Evolutionary conservation across 108 stramenopile species (phyloP).

Genomic region (Nitzschia putrida): DNA sequence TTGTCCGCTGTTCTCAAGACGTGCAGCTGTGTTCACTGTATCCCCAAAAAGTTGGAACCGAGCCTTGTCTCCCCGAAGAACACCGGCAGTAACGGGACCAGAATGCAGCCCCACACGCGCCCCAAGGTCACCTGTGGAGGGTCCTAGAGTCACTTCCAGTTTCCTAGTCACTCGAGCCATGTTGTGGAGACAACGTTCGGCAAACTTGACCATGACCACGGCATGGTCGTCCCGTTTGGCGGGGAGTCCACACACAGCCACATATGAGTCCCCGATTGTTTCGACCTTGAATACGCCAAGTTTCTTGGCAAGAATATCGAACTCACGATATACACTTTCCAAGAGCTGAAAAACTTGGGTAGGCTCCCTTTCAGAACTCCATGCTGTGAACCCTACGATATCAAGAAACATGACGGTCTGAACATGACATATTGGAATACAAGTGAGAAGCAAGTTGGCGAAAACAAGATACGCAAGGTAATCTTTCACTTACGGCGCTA

Average conservation of each 20-base stretch:
- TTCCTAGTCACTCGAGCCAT: conserved; percentile 6
- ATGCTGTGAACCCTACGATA: conserved; percentile 15
- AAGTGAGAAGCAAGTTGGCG: no score
- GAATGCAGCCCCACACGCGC: conserved; percentile 1
- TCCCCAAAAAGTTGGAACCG: conserved; percentile 6
- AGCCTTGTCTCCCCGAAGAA: background rate
- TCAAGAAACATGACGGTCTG: conserved; percentile 4
- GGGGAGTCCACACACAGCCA: conserved; percentile 29
- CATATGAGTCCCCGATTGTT: conserved; percentile 6
- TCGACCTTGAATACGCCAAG: conserved; percentile 5
- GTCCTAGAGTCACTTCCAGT: conserved; percentile 23
- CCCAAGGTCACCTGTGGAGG: conserved; percentile 15
- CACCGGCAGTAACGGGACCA: background rate
- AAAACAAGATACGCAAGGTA: no score
- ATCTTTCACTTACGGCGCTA: background rate
- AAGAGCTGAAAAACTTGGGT: conserved; percentile 9
- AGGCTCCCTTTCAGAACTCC: conserved; percentile 10
- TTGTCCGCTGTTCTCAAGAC: background rate
- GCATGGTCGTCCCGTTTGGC: conserved; percentile 14
- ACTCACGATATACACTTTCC: background rate
- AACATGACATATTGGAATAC: background rate
- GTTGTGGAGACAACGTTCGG: conserved; percentile 13
- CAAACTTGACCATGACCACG: conserved; percentile 24
- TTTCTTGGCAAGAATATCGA: background rate
- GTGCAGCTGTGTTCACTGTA: conserved; percentile 4